These are phyloP conservation scores for Smittium culicis DNA, from an alignment of 371 early-diverging fungal genomes.

Conservation along the genomic window DNA sequence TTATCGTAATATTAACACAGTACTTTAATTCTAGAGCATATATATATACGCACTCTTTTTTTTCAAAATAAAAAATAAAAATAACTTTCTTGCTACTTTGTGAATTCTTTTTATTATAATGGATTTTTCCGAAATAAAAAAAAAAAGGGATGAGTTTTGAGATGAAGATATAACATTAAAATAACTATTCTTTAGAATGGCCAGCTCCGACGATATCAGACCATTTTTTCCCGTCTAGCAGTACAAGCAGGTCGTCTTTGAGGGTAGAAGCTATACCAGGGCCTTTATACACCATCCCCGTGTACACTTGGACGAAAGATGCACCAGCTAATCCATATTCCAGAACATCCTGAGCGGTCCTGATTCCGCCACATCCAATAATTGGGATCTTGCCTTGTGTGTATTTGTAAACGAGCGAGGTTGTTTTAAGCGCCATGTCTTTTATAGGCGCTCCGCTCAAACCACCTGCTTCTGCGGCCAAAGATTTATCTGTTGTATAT, in stretches of 20 bases:
- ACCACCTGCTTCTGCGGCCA: constrained; percentile 49
- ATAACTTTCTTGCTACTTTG: too few species aligned
- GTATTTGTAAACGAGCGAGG: constrained; percentile 48
- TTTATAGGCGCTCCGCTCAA: constrained; percentile 61
- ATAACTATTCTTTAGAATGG: too few species aligned
- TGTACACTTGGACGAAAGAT: constrained; percentile 59
- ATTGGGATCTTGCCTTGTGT: constrained; percentile 55
- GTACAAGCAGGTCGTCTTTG: constrained; percentile 43
- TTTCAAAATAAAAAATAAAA: too few species aligned
- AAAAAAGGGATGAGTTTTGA: neutral
- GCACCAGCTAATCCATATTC: constrained; percentile 63
- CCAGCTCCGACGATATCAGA: constrained; percentile 36
- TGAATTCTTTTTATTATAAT: too few species aligned
- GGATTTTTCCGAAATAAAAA: too few species aligned
- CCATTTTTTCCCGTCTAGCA: constrained; percentile 39
- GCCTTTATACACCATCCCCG: constrained; percentile 51
- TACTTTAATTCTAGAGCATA: too few species aligned
- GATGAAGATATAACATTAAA: neutral
- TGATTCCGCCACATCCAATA: constrained; percentile 73
- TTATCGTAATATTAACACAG: too few species aligned
- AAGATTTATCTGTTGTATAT: constrained; percentile 23
- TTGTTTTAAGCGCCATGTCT: constrained; percentile 42
- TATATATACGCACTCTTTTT: too few species aligned
- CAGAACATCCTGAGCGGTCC: constrained; percentile 52
- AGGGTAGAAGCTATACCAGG: constrained; percentile 52